Conservation (phyloP, 164 flowering plant genomes). For the Berberis thunbergii region DNA sequence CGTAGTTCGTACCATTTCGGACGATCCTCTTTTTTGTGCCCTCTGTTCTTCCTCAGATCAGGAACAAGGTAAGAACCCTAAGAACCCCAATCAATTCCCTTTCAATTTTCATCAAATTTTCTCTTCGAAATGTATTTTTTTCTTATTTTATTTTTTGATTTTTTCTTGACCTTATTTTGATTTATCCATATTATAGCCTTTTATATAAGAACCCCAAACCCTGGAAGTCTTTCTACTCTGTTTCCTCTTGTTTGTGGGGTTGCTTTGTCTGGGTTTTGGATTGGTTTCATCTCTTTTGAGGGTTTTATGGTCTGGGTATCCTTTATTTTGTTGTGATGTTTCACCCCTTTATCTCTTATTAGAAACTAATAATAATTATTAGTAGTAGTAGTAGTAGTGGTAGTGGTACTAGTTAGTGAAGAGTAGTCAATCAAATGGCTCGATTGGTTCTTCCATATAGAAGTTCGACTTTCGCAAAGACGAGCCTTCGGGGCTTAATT, state of each 20-base stretch:
- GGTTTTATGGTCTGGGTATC: background rate
- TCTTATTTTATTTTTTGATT: background rate
- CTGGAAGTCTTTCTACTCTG: background rate
- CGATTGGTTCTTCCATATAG: conserved; percentile 67
- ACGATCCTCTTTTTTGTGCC: too few species aligned
- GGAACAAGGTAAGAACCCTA: too few species aligned
- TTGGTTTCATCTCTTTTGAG: background rate
- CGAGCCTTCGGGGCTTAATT: conserved; percentile 54
- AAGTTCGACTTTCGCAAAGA: conserved; percentile 48
- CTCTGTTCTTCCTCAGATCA: too few species aligned
- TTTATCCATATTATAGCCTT: conserved; percentile 29
- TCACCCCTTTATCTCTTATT: background rate
- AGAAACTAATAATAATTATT: background rate
- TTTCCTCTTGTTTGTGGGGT: conserved; percentile 1
- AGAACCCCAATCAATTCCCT: too few species aligned
- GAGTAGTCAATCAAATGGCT: conserved; percentile 43
- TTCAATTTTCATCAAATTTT: too few species aligned
- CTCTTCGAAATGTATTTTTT: background rate
- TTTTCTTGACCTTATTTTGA: conserved; percentile 37
- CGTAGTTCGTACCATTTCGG: too few species aligned
- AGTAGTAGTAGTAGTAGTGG: background rate
- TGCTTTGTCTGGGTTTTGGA: background rate
- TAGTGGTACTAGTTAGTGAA: conserved; percentile 9
- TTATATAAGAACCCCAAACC: background rate
- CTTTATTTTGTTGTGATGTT: background rate